Evolutionary conservation across 75 land plant species (phyloP), one percentile per base, ranked within the genome.

Genomic region (Azolla pinnata): DNA sequence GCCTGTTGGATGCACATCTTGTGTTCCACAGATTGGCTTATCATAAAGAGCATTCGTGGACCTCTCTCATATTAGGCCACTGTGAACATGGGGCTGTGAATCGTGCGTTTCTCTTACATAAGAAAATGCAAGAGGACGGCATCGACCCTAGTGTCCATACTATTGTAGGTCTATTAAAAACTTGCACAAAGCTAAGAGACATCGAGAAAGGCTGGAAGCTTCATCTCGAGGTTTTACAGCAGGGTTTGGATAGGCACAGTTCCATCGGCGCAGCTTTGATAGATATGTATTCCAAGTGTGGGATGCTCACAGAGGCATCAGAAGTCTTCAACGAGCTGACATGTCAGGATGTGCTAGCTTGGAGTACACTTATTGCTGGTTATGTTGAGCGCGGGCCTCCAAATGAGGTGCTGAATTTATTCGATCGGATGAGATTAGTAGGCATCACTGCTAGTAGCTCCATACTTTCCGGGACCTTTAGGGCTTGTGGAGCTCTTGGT

Each of bases 151-250:
- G 79, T 73, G 63, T 73, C 16, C 78, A 71, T 48, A 76, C 91
- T 5, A 81, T 81, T 63, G 69, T 84, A 19, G 81, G 80, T 62
- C 79, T 84, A 57, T 62, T 87, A 63, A 72, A 83, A 45, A 62
- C 79, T 33, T 84, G 87, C 53, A 79, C 72, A 0, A 81, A 72
- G 5, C 19, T 79, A 25, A 54, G 71, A 7, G 75, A 75, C 48
- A 66, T 73, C 61, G 52, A 1, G 1, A 40, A 74, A 65, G 91
- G 91, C 0, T 78, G 65, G 57, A 82, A 76, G 65, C 56, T 83
- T 38, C 87, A 87, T 76, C 64, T 31, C 23, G 77, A 87, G 71
- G 72, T 81, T 0, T 1, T 64, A 18, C 69, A 80, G 20, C 73
- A 59, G 40, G 84, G 81, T 7, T 72, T 65, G 53, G 75, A 68